phyloP scores from a whole-genome alignment of 805 yeast species.

The Candida ficus region DNA sequence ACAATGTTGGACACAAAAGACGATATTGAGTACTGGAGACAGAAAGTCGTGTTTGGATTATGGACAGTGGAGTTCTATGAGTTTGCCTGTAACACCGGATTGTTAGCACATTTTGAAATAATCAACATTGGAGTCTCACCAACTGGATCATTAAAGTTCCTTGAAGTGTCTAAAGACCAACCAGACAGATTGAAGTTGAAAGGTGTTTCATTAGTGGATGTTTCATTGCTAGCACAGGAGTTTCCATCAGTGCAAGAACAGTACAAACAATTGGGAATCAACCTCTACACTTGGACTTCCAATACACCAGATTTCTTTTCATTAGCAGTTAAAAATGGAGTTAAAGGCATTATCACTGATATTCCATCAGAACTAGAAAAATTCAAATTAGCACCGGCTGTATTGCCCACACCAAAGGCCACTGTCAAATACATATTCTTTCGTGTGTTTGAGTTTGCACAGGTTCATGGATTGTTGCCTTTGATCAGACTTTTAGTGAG shows the following conservation, averaged over 20 bases:
- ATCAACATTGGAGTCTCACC: slow-evolving; percentile 33
- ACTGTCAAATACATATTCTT: too few relatives aligned
- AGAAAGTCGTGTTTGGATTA: slow-evolving; percentile 43
- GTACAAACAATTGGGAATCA: slow-evolving; percentile 28
- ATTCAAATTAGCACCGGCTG: slow-evolving; percentile 5
- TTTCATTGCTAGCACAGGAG: slow-evolving; percentile 41
- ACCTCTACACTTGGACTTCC: slow-evolving; percentile 49
- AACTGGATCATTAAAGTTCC: slow-evolving; percentile 27
- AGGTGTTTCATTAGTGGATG: slow-evolving; percentile 46
- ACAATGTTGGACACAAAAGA: slow-evolving; percentile 32
- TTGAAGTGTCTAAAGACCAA: slow-evolving; percentile 20
- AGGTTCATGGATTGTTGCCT: too few relatives aligned
- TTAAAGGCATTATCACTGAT: slow-evolving; percentile 40
- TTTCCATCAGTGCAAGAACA: slow-evolving; percentile 28
- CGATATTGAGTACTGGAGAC: slow-evolving; percentile 40
- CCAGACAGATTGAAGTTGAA: slow-evolving; percentile 26
- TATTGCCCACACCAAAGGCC: too few relatives aligned
- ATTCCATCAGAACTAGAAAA: slow-evolving; percentile 23
- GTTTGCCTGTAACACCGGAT: slow-evolving; percentile 34
- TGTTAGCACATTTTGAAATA: slow-evolving; percentile 31
- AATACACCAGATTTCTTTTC: slow-evolving; percentile 34
- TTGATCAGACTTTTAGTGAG: too few relatives aligned
- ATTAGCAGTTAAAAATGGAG: slow-evolving; percentile 29
- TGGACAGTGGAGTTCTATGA: slow-evolving; percentile 46
- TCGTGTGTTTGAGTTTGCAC: too few relatives aligned